Evolutionary conservation across 805 yeast genomes (phyloP).

Genomic region (Saccharomycopsis malanga): DNA sequence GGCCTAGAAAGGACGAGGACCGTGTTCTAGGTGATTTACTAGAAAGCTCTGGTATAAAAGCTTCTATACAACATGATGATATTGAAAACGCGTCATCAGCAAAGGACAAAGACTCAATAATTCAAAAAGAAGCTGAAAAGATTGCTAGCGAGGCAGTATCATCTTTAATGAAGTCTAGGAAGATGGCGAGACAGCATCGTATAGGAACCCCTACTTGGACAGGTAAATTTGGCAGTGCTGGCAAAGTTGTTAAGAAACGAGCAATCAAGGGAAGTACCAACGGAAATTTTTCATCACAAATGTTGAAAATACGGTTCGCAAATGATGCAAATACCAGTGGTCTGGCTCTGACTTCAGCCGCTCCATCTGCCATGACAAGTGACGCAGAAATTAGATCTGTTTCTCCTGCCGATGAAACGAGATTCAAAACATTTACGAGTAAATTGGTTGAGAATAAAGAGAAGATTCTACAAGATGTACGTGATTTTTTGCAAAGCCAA

Average conservation of each 20-base stretch:
- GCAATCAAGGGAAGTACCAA: conserved; percentile 2
- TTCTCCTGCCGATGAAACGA: not conserved
- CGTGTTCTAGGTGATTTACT: conserved; percentile 71
- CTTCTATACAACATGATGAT: conserved; percentile 73
- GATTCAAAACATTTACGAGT: no score
- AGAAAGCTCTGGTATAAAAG: conserved; percentile 60
- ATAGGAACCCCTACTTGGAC: conserved; percentile 96
- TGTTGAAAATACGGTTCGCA: not conserved
- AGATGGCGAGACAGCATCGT: conserved; percentile 32
- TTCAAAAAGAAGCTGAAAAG: conserved; percentile 56
- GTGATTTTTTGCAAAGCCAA: conserved; percentile 32
- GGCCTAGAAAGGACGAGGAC: conserved; percentile 42
- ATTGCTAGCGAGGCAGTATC: conserved; percentile 47
- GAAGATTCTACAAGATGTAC: conserved; percentile 32
- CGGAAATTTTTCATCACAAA: conserved; percentile 10
- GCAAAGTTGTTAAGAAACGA: conserved; percentile 34
- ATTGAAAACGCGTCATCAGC: conserved; percentile 46
- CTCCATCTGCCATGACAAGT: not conserved
- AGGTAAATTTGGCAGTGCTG: conserved; percentile 84
- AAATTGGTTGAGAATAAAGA: conserved; percentile 22
- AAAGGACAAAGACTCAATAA: conserved; percentile 25
- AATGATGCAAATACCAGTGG: not conserved
- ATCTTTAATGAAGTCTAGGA: conserved; percentile 51
- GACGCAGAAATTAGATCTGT: no score
- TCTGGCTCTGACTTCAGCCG: no score